A percentile compares a stretch with the other conserved stretches of the same genome.
Conservation (phyloP, 768 basidiomycete species). For the Leccinellum albellum region DNA sequence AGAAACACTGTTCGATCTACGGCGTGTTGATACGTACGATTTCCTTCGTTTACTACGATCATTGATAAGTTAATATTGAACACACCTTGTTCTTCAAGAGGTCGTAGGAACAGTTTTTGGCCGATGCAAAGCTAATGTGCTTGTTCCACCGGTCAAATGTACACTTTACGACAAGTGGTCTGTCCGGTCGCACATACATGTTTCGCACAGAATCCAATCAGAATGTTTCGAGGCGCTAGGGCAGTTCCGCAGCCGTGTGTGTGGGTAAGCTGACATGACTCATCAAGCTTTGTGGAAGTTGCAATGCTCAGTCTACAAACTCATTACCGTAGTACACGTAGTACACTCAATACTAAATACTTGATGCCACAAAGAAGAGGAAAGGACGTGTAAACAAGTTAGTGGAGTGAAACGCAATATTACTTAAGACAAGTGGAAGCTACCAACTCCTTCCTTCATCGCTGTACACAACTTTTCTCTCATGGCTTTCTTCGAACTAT, state of each 20-base stretch:
- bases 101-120: constrained; percentile 75
- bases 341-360: not conserved
- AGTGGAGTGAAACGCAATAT: constrained; percentile 18
- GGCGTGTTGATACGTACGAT: constrained; percentile 1
- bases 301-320: not conserved
- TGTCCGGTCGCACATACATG: constrained; percentile 57
- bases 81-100: constrained; percentile 70
- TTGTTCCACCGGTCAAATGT: constrained; percentile 70
- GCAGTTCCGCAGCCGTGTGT: constrained; percentile 24
- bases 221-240: constrained; percentile 8
- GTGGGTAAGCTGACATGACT: constrained; percentile 7
- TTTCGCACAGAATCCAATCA: constrained; percentile 6
- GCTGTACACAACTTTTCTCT: constrained; percentile 77
- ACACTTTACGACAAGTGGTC: constrained; percentile 80
- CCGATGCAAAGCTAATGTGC: constrained; percentile 75
- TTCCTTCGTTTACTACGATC: not conserved
- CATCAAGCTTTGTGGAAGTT: not conserved
- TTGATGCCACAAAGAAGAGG: constrained; percentile 6
- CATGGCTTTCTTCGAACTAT: constrained; percentile 84
- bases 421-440: constrained; percentile 90
- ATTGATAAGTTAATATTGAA: not conserved
- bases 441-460: constrained; percentile 91
- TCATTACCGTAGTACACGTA: not conserved
- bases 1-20: constrained; percentile 84
- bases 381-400: constrained; percentile 22